phyloP scores from a whole-genome alignment of 164 flowering plant species.

The Stephania yunnanensis region DNA sequence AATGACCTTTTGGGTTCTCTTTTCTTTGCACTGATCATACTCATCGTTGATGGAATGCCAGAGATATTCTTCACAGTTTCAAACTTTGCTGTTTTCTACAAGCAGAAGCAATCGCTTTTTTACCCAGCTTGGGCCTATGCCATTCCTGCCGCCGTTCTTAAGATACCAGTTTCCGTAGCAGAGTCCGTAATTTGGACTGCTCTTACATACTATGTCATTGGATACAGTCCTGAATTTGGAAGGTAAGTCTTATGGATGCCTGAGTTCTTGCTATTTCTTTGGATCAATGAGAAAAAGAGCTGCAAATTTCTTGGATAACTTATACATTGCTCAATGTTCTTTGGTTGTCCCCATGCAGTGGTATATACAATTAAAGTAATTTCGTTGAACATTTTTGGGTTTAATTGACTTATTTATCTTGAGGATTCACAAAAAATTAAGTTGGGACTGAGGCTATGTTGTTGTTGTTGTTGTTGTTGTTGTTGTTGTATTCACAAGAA shows the following conservation, averaged over 20 bases:
- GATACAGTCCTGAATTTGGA: conserved; percentile 46
- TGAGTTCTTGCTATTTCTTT: not conserved
- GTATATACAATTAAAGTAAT: not conserved
- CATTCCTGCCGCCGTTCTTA: conserved; percentile 43
- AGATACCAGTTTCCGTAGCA: conserved; percentile 48
- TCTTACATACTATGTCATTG: conserved; percentile 62
- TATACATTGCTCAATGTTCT: not conserved
- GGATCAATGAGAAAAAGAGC: not conserved
- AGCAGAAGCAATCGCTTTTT: conserved; percentile 42
- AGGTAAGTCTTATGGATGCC: conserved; percentile 30
- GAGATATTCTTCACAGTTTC: conserved; percentile 43
- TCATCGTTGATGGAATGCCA: conserved; percentile 38
- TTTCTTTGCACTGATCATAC: conserved; percentile 28
- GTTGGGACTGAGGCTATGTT: not conserved
- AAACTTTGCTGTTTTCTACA: conserved; percentile 46
- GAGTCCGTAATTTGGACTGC: conserved; percentile 48
- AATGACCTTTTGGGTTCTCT: conserved; percentile 43
- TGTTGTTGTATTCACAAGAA: not conserved
- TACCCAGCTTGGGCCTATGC: conserved; percentile 69
- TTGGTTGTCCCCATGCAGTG: too few relatives aligned
- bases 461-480: too few relatives aligned
- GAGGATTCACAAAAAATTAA: not conserved
- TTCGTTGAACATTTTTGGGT: not conserved
- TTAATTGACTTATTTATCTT: not conserved
- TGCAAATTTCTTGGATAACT: not conserved